These are phyloP conservation scores for Leccinum fallax DNA, from an alignment of 1,284 basidiomycete genomes.

Conservation along the genomic window DNA sequence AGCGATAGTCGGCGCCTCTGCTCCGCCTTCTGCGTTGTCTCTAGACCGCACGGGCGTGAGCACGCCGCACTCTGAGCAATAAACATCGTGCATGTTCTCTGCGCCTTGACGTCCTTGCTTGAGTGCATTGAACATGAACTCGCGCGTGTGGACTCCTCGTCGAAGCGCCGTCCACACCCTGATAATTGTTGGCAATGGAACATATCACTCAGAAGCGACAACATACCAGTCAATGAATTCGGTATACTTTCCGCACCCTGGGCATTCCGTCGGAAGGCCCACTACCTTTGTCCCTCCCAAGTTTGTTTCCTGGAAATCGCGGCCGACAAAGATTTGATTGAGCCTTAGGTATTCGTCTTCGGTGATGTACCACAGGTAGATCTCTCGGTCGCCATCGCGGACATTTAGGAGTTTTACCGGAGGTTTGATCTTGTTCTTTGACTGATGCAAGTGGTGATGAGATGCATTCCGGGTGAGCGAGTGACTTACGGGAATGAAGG, in stretches of 20 bases:
- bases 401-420: slow-evolving; percentile 8
- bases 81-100: slow-evolving; percentile 26
- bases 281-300: slow-evolving; percentile 19
- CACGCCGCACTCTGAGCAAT: slow-evolving; percentile 23
- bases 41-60: slow-evolving; percentile 9
- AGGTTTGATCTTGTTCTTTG: slow-evolving; percentile 9
- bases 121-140: slow-evolving; percentile 24
- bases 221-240: slow-evolving; percentile 22
- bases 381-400: not conserved
- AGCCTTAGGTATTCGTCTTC: slow-evolving; percentile 23
- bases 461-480: not conserved
- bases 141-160: slow-evolving; percentile 21
- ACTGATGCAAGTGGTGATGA: not conserved
- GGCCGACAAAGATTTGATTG: slow-evolving; percentile 18
- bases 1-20: slow-evolving; percentile 14
- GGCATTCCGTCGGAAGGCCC: slow-evolving; percentile 11
- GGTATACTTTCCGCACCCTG: slow-evolving; percentile 22
- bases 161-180: slow-evolving; percentile 27
- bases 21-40: too few relatives aligned
- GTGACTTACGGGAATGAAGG: slow-evolving; percentile 15
- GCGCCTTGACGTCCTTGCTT: slow-evolving; percentile 20
- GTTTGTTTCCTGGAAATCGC: slow-evolving; percentile 20
- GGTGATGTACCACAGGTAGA: slow-evolving; percentile 22
- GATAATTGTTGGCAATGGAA: not conserved
- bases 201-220: not conserved